Percentiles rank a stretch among this genome's conserved stretches.
These are phyloP conservation scores for Aspergillus mulundensis DNA, from an alignment of 495 filamentous ascomycete genomes.

Conservation along the genomic window DNA sequence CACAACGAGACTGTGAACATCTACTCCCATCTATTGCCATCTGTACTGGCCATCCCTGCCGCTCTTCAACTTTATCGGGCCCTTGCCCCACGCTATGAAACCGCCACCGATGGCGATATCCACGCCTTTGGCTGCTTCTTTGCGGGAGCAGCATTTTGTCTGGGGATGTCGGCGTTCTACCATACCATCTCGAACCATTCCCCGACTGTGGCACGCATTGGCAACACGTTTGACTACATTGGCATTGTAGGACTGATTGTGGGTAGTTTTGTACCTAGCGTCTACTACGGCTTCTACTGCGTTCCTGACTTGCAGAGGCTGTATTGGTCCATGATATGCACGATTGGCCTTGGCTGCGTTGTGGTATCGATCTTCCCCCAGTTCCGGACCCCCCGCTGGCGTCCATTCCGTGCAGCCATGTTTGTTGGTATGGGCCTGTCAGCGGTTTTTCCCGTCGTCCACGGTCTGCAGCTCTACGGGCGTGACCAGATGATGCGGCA, in stretches of 20 bases:
- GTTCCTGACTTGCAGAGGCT: conserved; percentile 53
- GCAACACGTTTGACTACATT: conserved; percentile 81
- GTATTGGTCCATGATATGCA: conserved; percentile 78
- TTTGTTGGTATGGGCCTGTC: conserved; percentile 87
- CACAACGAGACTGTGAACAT: conserved; percentile 98
- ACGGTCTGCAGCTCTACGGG: conserved; percentile 65
- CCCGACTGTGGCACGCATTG: conserved; percentile 51
- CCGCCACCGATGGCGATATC: conserved; percentile 61
- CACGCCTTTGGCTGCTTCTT: conserved; percentile 77
- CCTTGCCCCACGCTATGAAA: conserved; percentile 62
- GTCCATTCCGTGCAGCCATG: conserved; percentile 85
- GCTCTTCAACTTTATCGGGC: conserved; percentile 41
- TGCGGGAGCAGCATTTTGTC: conserved; percentile 64
- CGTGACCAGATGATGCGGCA: conserved; percentile 52
- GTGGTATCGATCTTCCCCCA: conserved; percentile 69
- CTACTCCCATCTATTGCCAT: conserved; percentile 72
- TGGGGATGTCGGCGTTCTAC: conserved; percentile 82
- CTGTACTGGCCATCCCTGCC: conserved; percentile 36
- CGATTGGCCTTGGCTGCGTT: conserved; percentile 70
- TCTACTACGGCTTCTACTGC: conserved; percentile 85
- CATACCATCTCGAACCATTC: conserved; percentile 70
- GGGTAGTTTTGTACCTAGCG: conserved; percentile 78
- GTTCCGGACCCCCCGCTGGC: conserved; percentile 77
- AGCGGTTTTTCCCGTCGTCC: conserved; percentile 73
- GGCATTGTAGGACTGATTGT: conserved; percentile 88